Evolutionary conservation across 129 eudicot genomes (phyloP).

Genomic region (sunflower (Helianthus annuus)): HanXRQr2.0-SUNRISE NC_035445.2:2308605-2309104

Average conservation of each 20-base stretch:
- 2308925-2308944: no score
- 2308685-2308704: no score
- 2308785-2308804: constrained; percentile 19
- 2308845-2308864: constrained; percentile 22
- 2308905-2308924: neutral
- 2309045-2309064: constrained; percentile 1
- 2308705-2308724: neutral
- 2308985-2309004: constrained; percentile 26
- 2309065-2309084: neutral
- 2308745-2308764: neutral
- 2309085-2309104: no score
- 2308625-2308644: no score
- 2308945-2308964: neutral
- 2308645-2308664: neutral
- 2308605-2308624: no score
- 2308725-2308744: neutral
- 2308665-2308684: no score
- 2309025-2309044: neutral
- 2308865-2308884: constrained; percentile 20
- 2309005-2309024: constrained; percentile 20
- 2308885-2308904: neutral
- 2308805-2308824: constrained; percentile 16
- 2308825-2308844: constrained; percentile 17
- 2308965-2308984: constrained; percentile 19
- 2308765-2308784: neutral